Percentiles rank a stretch among this genome's conserved stretches.
Conservation (phyloP, 768 basidiomycete genomes). For the Nidula microcarpa region DNA sequence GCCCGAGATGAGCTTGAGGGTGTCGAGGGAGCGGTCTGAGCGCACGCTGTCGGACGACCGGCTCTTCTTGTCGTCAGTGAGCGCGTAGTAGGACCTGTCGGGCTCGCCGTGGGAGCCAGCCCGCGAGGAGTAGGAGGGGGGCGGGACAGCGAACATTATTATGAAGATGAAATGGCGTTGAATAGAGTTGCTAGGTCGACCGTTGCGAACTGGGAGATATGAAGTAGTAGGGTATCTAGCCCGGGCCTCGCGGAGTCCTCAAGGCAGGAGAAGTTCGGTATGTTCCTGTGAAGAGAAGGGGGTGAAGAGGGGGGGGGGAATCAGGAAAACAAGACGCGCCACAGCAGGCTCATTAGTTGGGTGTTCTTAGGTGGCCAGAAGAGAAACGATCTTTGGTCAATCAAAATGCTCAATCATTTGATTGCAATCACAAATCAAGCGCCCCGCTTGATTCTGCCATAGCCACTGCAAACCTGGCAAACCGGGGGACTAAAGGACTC, state of each 20-base stretch:
- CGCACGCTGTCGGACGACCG: conserved; percentile 18
- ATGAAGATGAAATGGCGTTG: not conserved
- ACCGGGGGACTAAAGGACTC: too few relatives aligned
- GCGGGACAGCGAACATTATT: conserved; percentile 5
- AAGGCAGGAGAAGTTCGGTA: conserved; percentile 9
- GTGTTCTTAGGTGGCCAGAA: too few relatives aligned
- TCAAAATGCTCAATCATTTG: too few relatives aligned
- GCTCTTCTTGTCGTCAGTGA: conserved; percentile 16
- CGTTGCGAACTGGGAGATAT: not conserved
- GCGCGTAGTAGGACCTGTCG: not conserved
- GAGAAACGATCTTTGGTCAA: too few relatives aligned
- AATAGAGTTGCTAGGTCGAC: conserved; percentile 1
- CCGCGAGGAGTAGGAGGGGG: conserved; percentile 10
- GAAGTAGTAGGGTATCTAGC: conserved; percentile 17
- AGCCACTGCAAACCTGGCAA: too few relatives aligned
- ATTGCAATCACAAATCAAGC: too few relatives aligned
- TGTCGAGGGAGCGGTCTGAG: conserved; percentile 19
- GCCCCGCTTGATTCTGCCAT: too few relatives aligned
- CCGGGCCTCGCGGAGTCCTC: conserved; percentile 19
- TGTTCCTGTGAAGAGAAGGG: conserved; percentile 2
- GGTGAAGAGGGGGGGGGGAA: conserved; percentile 6
- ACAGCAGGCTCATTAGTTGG: too few relatives aligned
- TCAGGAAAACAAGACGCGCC: conserved; percentile 4
- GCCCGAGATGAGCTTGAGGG: conserved; percentile 28
- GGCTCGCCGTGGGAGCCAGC: not conserved